phyloP scores from a whole-genome alignment of 129 eudicot species.

The Mikania micrantha region DNA sequence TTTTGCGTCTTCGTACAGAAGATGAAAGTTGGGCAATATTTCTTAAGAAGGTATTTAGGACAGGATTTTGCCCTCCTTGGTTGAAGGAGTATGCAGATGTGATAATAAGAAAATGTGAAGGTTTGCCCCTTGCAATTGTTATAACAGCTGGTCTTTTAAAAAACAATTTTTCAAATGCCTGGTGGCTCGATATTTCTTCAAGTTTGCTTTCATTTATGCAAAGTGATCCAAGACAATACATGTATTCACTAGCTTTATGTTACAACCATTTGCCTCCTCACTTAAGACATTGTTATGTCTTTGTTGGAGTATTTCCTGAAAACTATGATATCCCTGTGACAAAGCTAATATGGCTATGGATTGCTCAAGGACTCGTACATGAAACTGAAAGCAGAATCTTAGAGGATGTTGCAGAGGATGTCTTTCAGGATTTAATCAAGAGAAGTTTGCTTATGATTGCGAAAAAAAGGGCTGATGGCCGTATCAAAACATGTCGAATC shows the following conservation, averaged over 20 bases:
- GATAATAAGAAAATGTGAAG: conserved; percentile 25
- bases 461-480: conserved; percentile 12
- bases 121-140: conserved; percentile 28
- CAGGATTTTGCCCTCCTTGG: not conserved
- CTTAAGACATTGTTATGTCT: conserved; percentile 20
- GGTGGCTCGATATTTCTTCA: conserved; percentile 19
- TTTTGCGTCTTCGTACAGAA: conserved; percentile 7
- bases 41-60: not conserved
- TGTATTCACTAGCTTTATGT: conserved; percentile 22
- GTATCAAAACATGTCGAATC: conserved; percentile 24
- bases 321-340: conserved; percentile 5
- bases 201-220: not conserved
- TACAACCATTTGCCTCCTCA: conserved; percentile 23
- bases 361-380: conserved; percentile 27
- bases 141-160: conserved; percentile 20
- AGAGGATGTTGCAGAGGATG: conserved; percentile 23
- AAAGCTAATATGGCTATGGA: conserved; percentile 25
- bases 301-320: conserved; percentile 24
- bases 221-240: conserved; percentile 17
- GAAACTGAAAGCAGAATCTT: not conserved
- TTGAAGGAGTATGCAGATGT: conserved; percentile 1
- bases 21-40: conserved; percentile 30
- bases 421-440: conserved; percentile 16
- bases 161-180: not conserved
- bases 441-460: conserved; percentile 23